Evolutionary conservation across 2,329 filamentous ascomycete species (phyloP).

Genomic region (Hortaea sp.): DNA sequence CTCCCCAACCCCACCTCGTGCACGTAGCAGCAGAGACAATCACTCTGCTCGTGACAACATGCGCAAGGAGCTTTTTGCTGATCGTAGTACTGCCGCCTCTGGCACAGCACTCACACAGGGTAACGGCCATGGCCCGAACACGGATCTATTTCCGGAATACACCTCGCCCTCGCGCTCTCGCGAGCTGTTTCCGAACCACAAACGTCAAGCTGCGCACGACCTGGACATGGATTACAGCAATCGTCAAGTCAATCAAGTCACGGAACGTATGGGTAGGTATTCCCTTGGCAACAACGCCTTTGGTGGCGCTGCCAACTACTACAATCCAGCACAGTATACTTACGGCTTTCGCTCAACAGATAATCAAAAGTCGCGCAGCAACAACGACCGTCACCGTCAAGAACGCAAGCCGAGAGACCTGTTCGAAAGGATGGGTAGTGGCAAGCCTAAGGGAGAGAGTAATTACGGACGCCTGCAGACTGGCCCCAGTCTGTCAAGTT

Average conservation of each 20-base stretch:
- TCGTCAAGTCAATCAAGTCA: slow-evolving; percentile 9
- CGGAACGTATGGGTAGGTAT: slow-evolving; percentile 16
- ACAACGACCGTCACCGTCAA: background rate
- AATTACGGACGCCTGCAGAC: slow-evolving; percentile 5
- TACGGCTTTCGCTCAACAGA: background rate
- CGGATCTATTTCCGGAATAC: slow-evolving; percentile 19
- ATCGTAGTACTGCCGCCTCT: slow-evolving; percentile 10
- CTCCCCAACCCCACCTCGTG: slow-evolving; percentile 28
- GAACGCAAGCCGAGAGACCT: slow-evolving; percentile 4
- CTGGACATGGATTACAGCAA: slow-evolving; percentile 7
- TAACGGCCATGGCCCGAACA: slow-evolving; percentile 2
- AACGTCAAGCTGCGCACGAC: slow-evolving; percentile 34
- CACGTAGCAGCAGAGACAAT: slow-evolving; percentile 13
- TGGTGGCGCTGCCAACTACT: slow-evolving; percentile 9
- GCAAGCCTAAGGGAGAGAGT: slow-evolving; percentile 6
- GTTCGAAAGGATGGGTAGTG: slow-evolving; percentile 7
- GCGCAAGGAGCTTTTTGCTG: slow-evolving; percentile 33
- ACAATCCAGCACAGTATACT: background rate
- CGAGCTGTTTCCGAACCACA: slow-evolving; percentile 35
- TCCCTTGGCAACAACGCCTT: slow-evolving; percentile 11
- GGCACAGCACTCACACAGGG: slow-evolving; percentile 6
- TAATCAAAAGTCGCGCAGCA: background rate
- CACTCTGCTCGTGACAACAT: slow-evolving; percentile 13
- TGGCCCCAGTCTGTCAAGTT: background rate
- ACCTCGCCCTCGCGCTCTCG: slow-evolving; percentile 6